Base-by-base conservation (phyloP, 768 basidiomycete genomes). In the Leccinum pellstonianum region DNA sequence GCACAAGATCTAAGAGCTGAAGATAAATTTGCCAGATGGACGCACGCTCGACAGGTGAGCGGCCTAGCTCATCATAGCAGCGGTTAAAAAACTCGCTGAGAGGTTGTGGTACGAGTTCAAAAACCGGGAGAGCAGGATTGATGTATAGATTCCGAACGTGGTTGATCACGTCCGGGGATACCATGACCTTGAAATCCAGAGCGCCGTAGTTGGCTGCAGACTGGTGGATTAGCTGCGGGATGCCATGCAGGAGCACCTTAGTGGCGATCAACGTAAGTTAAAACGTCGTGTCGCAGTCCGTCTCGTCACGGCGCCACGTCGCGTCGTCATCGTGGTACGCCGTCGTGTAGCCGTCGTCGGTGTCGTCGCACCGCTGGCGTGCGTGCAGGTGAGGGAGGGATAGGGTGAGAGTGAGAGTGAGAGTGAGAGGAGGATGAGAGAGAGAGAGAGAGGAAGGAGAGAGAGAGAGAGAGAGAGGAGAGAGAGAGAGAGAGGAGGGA, bases 51-150 rank as follows among this genome's bases (percentile, higher is more conserved):
- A 27, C n/a, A n/a, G 14, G 23, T 12, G 48, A 25, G 48, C 23
- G 15, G 25, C 48, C 48, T 11, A 25, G 48, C 15, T 23, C 48
- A 49, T 49, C n/a, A n/a, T 49, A 49, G 48, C 48, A 49, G 11
- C 12, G 48, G 12, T 49, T 14, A 25, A 49, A 19, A 15, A 47
- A 23, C 9, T 7, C 19, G 14, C 66, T 51, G 55, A 79, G 76
- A 2, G 55, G 49, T 0, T 65, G 64, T 1, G 78, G 77, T 8
- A 73, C 71, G 0, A 79, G 66, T n/a, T 77, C 57, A 52, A 79
- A 77, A 0, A 77, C 71, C 8, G 65, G 66, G 55, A 77, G 69
- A 56, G 72, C 65, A 5, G 64, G 66, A 9, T 75, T 74, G 0
- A 76, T 75, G 56, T 70, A 80, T n/a, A 62, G 29, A 5, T 49